Conservation (phyloP, 2,329 filamentous ascomycete genomes). For the Tricladium varicosporioides region DNA sequence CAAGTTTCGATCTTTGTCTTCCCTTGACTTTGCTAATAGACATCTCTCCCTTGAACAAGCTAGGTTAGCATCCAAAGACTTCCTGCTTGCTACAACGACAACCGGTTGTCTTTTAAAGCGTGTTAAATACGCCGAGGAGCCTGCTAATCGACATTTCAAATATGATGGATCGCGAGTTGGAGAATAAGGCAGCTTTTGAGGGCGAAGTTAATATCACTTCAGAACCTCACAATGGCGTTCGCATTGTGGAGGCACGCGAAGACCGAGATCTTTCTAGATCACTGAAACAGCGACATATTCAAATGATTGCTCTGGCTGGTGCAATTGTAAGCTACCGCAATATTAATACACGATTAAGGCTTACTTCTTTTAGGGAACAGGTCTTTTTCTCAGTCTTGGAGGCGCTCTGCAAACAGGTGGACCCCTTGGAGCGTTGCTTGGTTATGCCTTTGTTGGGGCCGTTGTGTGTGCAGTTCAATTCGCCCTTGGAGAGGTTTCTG, state of each 20-base stretch:
- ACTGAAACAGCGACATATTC: constrained; percentile 40
- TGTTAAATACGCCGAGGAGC: no score
- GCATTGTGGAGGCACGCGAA: not conserved
- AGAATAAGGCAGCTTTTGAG: not conserved
- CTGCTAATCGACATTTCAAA: no score
- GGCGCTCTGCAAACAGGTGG: constrained; percentile 46
- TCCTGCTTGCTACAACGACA: no score
- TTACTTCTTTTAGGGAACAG: constrained; percentile 41
- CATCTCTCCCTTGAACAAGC: no score
- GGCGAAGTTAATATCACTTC: not conserved
- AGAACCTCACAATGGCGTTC: not conserved
- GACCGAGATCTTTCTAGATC: constrained; percentile 22
- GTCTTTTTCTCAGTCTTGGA: constrained; percentile 52
- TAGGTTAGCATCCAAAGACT: no score
- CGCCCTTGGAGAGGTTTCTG: constrained; percentile 35
- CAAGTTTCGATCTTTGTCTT: no score
- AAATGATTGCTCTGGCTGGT: constrained; percentile 41
- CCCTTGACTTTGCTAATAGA: no score
- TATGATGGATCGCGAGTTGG: not conserved
- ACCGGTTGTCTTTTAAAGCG: no score
- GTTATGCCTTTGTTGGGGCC: constrained; percentile 31
- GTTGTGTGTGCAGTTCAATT: constrained; percentile 46
- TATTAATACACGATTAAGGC: not conserved
- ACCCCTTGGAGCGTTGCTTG: constrained; percentile 44
- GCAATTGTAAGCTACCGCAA: constrained; percentile 14